Evolutionary conservation across 2,329 filamentous ascomycete genomes (phyloP).

Genomic region (Ophiostoma triangulosporum): DNA sequence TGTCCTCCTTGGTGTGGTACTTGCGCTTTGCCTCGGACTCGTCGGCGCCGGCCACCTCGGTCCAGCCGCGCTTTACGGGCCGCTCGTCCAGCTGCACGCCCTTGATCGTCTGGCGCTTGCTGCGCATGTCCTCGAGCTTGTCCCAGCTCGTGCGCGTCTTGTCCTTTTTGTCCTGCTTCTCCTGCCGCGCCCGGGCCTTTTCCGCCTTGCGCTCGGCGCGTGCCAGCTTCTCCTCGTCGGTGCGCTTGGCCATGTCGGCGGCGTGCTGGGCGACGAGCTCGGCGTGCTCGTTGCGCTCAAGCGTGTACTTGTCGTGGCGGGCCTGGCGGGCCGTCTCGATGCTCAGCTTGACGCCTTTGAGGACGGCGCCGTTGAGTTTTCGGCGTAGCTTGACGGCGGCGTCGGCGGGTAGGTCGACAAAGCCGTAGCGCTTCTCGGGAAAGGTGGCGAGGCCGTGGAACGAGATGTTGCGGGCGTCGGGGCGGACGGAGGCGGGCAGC

Average conservation of each 20-base stretch:
- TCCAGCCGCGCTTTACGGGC: slow-evolving; percentile 84
- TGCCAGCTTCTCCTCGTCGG: slow-evolving; percentile 6
- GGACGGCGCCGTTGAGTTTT: slow-evolving; percentile 74
- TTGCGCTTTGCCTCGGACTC: slow-evolving; percentile 20
- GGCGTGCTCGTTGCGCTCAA: neutral
- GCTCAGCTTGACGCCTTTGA: slow-evolving; percentile 74
- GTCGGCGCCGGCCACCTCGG: slow-evolving; percentile 33
- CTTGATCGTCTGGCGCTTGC: slow-evolving; percentile 28
- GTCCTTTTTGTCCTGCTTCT: slow-evolving; percentile 10
- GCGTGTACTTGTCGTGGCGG: neutral
- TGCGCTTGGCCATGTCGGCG: neutral
- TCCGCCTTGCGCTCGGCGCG: neutral
- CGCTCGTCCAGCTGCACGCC: slow-evolving; percentile 63
- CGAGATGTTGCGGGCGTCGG: slow-evolving; percentile 65
- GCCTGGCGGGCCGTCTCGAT: slow-evolving; percentile 54
- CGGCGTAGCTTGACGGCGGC: slow-evolving; percentile 86
- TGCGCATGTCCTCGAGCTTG: slow-evolving; percentile 16
- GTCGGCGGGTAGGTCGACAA: slow-evolving; percentile 63
- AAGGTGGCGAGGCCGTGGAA: slow-evolving; percentile 78
- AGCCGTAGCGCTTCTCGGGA: slow-evolving; percentile 83
- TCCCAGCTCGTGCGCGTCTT: slow-evolving; percentile 14
- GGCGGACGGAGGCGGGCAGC: slow-evolving; percentile 52
- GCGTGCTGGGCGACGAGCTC: neutral
- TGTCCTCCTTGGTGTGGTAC: slow-evolving; percentile 16
- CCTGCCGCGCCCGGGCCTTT: slow-evolving; percentile 10